phyloP scores from a whole-genome alignment of 2,329 filamentous ascomycete species.

The Aspergillus versicolor region DNA sequence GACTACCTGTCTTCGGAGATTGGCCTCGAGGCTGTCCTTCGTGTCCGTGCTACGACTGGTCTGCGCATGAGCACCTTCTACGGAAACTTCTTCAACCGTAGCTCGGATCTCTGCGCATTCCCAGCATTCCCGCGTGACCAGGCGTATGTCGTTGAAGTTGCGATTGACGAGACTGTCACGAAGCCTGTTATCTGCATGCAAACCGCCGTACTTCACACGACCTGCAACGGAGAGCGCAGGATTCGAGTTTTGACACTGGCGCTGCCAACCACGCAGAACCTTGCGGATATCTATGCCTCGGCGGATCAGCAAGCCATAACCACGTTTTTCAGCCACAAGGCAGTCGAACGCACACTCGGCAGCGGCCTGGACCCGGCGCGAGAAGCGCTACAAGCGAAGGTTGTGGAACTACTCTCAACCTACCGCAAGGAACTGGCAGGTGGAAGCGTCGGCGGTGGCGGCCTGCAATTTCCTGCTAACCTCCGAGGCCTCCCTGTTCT shows the following conservation, averaged over 20 bases:
- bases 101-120: constrained; percentile 95
- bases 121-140: constrained; percentile 97
- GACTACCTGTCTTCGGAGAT: constrained; percentile 97
- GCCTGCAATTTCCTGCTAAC: constrained; percentile 91
- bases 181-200: constrained; percentile 93
- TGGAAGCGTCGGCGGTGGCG: constrained; percentile 88
- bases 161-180: constrained; percentile 90
- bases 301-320: constrained; percentile 93
- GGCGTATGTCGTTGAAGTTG: constrained; percentile 95
- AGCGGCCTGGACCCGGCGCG: constrained; percentile 86
- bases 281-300: constrained; percentile 90
- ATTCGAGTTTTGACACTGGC: constrained; percentile 93
- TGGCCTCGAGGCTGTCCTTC: constrained; percentile 89
- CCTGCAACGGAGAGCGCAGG: constrained; percentile 92
- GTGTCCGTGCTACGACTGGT: constrained; percentile 91
- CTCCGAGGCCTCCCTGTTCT: constrained; percentile 82
- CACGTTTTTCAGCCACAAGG: constrained; percentile 95
- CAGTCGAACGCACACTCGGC: constrained; percentile 83
- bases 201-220: constrained; percentile 92
- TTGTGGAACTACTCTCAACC: constrained; percentile 87
- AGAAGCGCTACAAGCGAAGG: constrained; percentile 86
- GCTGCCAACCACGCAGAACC: constrained; percentile 84
- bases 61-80: constrained; percentile 97
- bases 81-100: constrained; percentile 99
- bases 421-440: constrained; percentile 97